Base-by-base conservation (phyloP, 106 monocot genomes). In the Dendrobium nobile region DNA sequence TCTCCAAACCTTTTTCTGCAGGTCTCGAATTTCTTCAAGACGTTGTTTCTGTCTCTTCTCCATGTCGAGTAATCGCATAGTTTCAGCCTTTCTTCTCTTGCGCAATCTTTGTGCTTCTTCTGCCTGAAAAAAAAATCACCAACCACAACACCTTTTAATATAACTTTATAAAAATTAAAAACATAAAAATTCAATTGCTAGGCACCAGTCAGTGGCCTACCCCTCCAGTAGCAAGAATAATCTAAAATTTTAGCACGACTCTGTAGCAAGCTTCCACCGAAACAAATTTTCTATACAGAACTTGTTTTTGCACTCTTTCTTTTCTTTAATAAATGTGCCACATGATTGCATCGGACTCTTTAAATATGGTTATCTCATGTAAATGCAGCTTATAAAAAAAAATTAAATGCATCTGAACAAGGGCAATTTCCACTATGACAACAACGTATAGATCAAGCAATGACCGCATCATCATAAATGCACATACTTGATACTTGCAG, bases 31-130 rank as follows among this genome's bases (percentile, higher is more conserved):
- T 89, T 98, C 97, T 78, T 94, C 89, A 9, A 98, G 11, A 13
- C 97, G 90, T 83, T 92, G 90, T 74, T 87, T 98, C 78, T 98
- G 94, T 68, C 94, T 92, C 81, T 80, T 98, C 84, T 91, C 92
- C 90, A 94, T 92, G 81, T 94, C 91, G 65, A 91, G 78, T 45
- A 92, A 70, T 67, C 92, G 97, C 77, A 87, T 68, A 55, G 41
- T 86, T 87, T 92, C 89, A 44, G 92, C 89, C 65, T 83, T 94
- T 67, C 78, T 92, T 82, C 79, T 87, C 86, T 82, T 93, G 31
- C 84, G 83, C 85, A 92, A 48, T 72, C 77, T 89, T 80, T 89
- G 90, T 82, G 85, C 92, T 88, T 98, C 92, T 87, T 94, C 92
- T 54, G 94, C 86, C 94, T 98, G 41, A 24, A 87, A 81, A 64